Evolutionary conservation across 2,329 filamentous ascomycete species (phyloP).

Genomic region (Penicillium fuscoglaucum): DNA sequence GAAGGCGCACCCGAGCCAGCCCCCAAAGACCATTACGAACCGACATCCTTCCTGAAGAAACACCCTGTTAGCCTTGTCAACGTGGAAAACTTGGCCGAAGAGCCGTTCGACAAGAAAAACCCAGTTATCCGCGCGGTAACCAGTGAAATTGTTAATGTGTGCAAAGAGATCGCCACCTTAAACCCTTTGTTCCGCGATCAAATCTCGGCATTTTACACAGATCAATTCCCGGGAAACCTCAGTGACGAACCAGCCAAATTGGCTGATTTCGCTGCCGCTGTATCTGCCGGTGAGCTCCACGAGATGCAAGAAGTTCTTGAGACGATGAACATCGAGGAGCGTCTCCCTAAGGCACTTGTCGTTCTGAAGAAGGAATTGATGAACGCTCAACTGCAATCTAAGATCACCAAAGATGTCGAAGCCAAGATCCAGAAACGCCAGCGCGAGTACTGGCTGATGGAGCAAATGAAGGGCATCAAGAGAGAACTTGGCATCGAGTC

Average conservation of each 20-base stretch:
- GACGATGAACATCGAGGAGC: constrained; percentile 85
- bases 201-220: constrained; percentile 95
- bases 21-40: constrained; percentile 67
- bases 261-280: constrained; percentile 94
- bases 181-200: constrained; percentile 96
- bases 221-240: constrained; percentile 90
- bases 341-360: constrained; percentile 85
- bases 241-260: constrained; percentile 92
- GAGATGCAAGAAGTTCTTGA: constrained; percentile 91
- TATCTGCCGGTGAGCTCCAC: constrained; percentile 87
- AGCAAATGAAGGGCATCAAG: constrained; percentile 98
- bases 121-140: constrained; percentile 87
- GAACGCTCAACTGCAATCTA: constrained; percentile 94
- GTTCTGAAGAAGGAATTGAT: constrained; percentile 98
- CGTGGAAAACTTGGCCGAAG: constrained; percentile 87
- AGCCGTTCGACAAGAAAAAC: constrained; percentile 86
- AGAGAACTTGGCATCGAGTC: constrained; percentile 94
- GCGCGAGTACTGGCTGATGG: constrained; percentile 97
- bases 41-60: constrained; percentile 85
- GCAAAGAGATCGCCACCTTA: constrained; percentile 92
- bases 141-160: constrained; percentile 97
- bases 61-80: constrained; percentile 93
- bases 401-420: constrained; percentile 97
- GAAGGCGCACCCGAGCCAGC: constrained; percentile 67
- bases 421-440: constrained; percentile 96